Evolutionary conservation across 1,139 yeast genomes (phyloP).

Genomic region (Dujonia santamariae): DNA sequence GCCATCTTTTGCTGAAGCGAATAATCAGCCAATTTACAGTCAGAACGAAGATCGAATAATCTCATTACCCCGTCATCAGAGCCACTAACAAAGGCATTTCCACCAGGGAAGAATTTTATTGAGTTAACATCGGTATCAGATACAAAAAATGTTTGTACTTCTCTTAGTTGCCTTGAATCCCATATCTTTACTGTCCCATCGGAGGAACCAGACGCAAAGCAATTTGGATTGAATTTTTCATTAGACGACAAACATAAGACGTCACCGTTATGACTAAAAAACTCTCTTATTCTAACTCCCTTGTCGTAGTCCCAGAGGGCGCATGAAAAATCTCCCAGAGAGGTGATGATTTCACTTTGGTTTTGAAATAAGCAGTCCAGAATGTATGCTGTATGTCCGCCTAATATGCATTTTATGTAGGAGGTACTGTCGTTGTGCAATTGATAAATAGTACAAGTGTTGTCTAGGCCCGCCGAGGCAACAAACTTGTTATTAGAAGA

Average conservation of each 20-base stretch:
- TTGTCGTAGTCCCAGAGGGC: constrained; percentile 75
- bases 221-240: constrained; percentile 16
- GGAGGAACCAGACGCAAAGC: constrained; percentile 71
- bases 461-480: constrained; percentile 84
- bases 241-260: constrained; percentile 53
- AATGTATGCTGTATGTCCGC: constrained; percentile 82
- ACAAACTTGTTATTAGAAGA: constrained; percentile 64
- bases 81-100: constrained; percentile 64
- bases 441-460: constrained; percentile 69
- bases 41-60: constrained; percentile 74
- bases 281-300: constrained; percentile 54
- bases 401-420: constrained; percentile 47
- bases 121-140: constrained; percentile 68
- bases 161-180: constrained; percentile 57
- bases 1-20: constrained; percentile 25
- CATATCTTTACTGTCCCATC: constrained; percentile 72
- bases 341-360: constrained; percentile 56
- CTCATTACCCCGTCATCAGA: constrained; percentile 78
- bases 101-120: constrained; percentile 68
- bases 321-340: constrained; percentile 84
- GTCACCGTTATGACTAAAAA: constrained; percentile 78
- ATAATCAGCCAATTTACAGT: constrained; percentile 62
- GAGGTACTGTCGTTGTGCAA: constrained; percentile 15
- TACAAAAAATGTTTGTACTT: constrained; percentile 60
- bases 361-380: constrained; percentile 67